A percentile compares a stretch with the other conserved stretches of the same genome.
Evolutionary conservation across 805 yeast genomes (phyloP).

Genomic region (Starmerella vaccinii): DNA sequence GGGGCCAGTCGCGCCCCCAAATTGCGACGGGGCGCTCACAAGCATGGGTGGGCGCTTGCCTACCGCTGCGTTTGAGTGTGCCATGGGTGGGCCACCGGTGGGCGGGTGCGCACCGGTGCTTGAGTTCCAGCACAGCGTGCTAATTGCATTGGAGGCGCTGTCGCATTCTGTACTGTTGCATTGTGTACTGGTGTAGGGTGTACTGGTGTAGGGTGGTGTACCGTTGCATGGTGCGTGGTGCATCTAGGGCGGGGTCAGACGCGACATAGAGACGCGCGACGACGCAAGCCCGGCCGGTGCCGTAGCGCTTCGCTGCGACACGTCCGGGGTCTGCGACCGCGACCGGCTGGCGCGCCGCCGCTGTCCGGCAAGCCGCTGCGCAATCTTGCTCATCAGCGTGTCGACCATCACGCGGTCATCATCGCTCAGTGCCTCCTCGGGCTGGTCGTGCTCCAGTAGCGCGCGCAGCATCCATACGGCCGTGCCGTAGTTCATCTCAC

Average conservation of each 20-base stretch:
- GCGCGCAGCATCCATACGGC: conserved; percentile 95
- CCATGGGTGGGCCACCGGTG: too few relatives aligned
- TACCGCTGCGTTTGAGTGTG: too few relatives aligned
- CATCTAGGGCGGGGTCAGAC: conserved; percentile 2
- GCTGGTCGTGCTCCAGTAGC: conserved; percentile 44
- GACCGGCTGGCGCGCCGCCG: conserved; percentile 5
- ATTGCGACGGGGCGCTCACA: background rate
- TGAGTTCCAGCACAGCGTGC: too few relatives aligned
- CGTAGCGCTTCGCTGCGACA: conserved; percentile 1
- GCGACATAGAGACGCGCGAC: conserved; percentile 6
- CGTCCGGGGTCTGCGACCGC: conserved; percentile 2
- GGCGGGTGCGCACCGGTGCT: too few relatives aligned
- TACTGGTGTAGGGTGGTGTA: too few relatives aligned
- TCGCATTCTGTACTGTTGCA: too few relatives aligned
- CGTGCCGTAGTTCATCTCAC: conserved; percentile 83
- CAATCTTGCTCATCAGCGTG: conserved; percentile 71
- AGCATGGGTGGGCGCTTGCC: too few relatives aligned
- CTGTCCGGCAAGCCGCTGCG: conserved; percentile 64
- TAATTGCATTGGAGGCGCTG: too few relatives aligned
- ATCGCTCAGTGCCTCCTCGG: conserved; percentile 42
- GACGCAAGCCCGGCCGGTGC: background rate
- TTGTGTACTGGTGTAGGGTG: too few relatives aligned
- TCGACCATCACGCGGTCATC: conserved; percentile 70
- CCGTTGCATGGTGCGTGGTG: background rate
- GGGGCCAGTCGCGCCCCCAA: too few relatives aligned